Evolutionary conservation across 352 stramenopile genomes (phyloP).

Genomic region (Pythium chondricola): DNA sequence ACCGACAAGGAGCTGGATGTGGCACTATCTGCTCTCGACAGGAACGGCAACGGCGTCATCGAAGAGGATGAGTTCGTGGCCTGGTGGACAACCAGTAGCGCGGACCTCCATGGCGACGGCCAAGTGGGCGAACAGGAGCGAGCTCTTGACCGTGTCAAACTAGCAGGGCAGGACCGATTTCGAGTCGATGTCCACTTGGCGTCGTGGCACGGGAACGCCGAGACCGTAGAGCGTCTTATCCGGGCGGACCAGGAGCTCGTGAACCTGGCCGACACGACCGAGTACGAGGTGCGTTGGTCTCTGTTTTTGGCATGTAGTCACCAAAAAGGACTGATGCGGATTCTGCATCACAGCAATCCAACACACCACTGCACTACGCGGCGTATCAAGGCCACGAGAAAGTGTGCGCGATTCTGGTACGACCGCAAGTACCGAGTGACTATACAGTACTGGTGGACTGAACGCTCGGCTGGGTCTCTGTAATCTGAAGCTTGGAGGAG

Average conservation of each 20-base stretch:
- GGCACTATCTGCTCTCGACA: slow-evolving; percentile 31
- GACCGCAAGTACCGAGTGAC: no score
- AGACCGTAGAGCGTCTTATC: slow-evolving; percentile 39
- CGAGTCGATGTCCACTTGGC: slow-evolving; percentile 63
- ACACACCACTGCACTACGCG: slow-evolving; percentile 69
- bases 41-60: slow-evolving; percentile 42
- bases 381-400: slow-evolving; percentile 52
- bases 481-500: slow-evolving; percentile 15
- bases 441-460: no score
- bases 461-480: neutral
- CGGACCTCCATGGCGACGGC: slow-evolving; percentile 36
- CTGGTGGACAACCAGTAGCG: slow-evolving; percentile 43
- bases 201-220: slow-evolving; percentile 38
- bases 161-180: slow-evolving; percentile 47
- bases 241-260: slow-evolving; percentile 32
- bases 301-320: neutral
- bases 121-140: slow-evolving; percentile 36
- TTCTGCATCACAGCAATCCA: slow-evolving; percentile 28
- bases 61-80: slow-evolving; percentile 48
- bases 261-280: slow-evolving; percentile 34
- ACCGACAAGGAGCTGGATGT: slow-evolving; percentile 31
- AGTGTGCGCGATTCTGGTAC: slow-evolving; percentile 40
- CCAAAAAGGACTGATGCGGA: neutral
- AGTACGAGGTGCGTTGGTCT: slow-evolving; percentile 38
- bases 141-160: slow-evolving; percentile 42